Conservation (phyloP, 257 asterid species). For the Handroanthus guayacan region DNA sequence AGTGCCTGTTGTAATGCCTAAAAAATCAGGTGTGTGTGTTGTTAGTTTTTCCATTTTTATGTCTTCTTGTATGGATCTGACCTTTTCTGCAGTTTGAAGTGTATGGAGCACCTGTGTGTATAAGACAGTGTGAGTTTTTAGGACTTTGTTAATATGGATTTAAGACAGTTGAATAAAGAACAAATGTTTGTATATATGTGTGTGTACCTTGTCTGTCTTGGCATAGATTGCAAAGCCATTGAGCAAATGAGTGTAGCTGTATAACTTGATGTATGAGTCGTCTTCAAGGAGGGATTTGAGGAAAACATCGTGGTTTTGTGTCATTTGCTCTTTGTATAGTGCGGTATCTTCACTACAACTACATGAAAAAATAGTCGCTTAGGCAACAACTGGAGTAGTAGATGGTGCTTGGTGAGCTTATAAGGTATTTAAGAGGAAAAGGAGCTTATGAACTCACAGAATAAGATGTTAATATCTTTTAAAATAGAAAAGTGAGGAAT, state of each 20-base stretch:
- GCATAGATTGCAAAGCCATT: constrained; percentile 70
- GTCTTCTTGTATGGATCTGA: constrained; percentile 62
- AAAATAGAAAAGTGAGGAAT: too few relatives aligned
- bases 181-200: too few relatives aligned
- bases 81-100: constrained; percentile 47
- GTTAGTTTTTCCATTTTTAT: constrained; percentile 61
- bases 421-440: neutral
- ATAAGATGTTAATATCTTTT: too few relatives aligned
- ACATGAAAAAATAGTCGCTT: neutral
- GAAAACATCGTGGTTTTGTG: constrained; percentile 45
- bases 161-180: too few relatives aligned
- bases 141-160: too few relatives aligned
- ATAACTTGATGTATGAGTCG: constrained; percentile 56
- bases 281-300: constrained; percentile 51
- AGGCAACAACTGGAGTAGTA: neutral
- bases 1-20: constrained; percentile 55
- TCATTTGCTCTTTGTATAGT: constrained; percentile 39
- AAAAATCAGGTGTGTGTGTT: constrained; percentile 67
- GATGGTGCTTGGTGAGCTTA: neutral
- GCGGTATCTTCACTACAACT: constrained; percentile 27
- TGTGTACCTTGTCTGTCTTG: constrained; percentile 46
- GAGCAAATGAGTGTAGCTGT: constrained; percentile 71
- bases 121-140: neutral
- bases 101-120: constrained; percentile 49
- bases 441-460: too few relatives aligned